A percentile compares a stretch with the other conserved stretches of the same genome.
These are phyloP conservation scores for Petunia hybrid DNA, from an alignment of 305 asterid genomes.

Conservation along the genomic window DNA sequence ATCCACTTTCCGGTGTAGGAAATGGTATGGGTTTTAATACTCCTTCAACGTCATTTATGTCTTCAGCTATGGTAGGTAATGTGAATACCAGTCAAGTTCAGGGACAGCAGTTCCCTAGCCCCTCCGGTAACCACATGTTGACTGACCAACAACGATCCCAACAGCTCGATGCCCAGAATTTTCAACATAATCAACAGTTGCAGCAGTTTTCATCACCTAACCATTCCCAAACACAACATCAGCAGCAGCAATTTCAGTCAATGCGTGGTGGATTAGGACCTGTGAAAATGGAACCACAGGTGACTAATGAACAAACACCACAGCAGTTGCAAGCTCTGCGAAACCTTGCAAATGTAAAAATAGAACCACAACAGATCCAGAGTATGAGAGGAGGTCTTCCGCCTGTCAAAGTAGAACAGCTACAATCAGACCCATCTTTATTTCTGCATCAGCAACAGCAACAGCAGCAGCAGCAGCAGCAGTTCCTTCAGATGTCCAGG, in stretches of 20 bases:
- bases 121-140: conserved; percentile 64
- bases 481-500: conserved; percentile 60
- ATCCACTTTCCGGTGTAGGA: conserved; percentile 55
- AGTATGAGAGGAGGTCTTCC: conserved; percentile 65
- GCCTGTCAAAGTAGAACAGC: conserved; percentile 78
- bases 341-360: conserved; percentile 62
- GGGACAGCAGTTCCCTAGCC: conserved; percentile 64
- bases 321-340: conserved; percentile 71
- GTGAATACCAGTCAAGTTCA: conserved; percentile 65
- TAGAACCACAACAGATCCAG: conserved; percentile 81
- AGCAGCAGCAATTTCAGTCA: conserved; percentile 72
- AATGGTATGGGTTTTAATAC: conserved; percentile 65
- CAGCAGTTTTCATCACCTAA: conserved; percentile 63
- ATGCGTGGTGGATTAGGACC: conserved; percentile 69
- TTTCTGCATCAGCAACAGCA: conserved; percentile 72
- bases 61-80: conserved; percentile 46
- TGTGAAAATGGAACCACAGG: conserved; percentile 76
- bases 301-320: conserved; percentile 61
- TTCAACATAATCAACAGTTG: conserved; percentile 75
- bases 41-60: conserved; percentile 56
- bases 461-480: conserved; percentile 64
- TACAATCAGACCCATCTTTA: conserved; percentile 69
- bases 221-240: conserved; percentile 60
- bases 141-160: conserved; percentile 73
- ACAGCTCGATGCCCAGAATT: conserved; percentile 61